Evolutionary conservation across 352 stramenopile species (phyloP).

Genomic region (Thraustochytrium sp.): DNA sequence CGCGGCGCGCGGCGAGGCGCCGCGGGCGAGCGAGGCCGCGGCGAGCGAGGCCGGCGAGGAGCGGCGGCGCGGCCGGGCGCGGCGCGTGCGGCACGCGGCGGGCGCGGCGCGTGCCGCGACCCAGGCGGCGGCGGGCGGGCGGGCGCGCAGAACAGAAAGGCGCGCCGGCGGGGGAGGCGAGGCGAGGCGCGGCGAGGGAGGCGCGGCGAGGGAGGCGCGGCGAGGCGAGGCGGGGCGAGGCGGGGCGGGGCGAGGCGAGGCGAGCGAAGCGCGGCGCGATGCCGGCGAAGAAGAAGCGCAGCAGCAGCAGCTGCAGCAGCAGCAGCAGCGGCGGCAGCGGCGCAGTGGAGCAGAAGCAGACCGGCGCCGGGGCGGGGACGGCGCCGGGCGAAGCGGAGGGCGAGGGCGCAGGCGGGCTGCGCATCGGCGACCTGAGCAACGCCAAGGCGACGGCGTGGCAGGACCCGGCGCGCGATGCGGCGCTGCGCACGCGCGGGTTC

Average conservation of each 20-base stretch:
- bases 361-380: neutral
- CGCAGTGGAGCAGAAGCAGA: neutral
- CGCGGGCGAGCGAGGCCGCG: no score
- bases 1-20: no score
- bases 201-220: neutral
- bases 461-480: neutral
- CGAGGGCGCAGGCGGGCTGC: no score
- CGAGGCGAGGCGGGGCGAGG: neutral
- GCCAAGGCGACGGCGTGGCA: slow-evolving; percentile 9
- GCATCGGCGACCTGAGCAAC: neutral
- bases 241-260: neutral
- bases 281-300: neutral
- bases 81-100: no score
- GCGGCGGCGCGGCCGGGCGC: no score
- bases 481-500: neutral
- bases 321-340: neutral
- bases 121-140: no score
- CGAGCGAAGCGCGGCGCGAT: neutral
- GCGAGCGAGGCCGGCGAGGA: no score
- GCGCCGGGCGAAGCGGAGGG: no score
- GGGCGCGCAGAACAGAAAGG: no score
- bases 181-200: neutral
- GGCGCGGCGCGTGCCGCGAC: no score
- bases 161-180: neutral
- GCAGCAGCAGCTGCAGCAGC: neutral